phyloP scores from a whole-genome alignment of 768 basidiomycete genomes.

The Asterophora parasitica region DNA sequence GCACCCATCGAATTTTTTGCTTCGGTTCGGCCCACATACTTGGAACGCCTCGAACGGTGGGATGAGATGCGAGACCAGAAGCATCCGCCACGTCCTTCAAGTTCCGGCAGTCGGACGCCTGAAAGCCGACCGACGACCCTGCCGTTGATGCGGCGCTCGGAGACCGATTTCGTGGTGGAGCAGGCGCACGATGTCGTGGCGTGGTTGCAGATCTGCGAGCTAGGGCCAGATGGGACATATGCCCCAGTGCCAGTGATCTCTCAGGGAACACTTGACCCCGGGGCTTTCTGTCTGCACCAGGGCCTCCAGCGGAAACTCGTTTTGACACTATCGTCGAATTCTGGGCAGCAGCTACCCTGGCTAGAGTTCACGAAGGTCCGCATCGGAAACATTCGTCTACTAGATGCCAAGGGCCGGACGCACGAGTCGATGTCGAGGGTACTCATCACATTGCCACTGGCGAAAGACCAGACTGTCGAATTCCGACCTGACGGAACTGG shows the following conservation, averaged over 20 bases:
- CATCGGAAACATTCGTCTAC: constrained; percentile 77
- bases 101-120: constrained; percentile 27
- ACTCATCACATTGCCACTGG: constrained; percentile 67
- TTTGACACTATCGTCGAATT: constrained; percentile 77
- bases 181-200: constrained; percentile 90
- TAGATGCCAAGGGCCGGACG: constrained; percentile 78
- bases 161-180: constrained; percentile 85
- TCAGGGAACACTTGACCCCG: constrained; percentile 70
- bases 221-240: constrained; percentile 82
- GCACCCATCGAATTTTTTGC: constrained; percentile 92
- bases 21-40: constrained; percentile 70
- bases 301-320: constrained; percentile 84
- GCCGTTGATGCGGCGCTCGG: constrained; percentile 86
- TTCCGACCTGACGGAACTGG: constrained; percentile 86
- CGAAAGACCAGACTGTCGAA: constrained; percentile 66
- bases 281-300: constrained; percentile 86
- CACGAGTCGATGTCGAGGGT: constrained; percentile 74
- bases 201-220: constrained; percentile 81
- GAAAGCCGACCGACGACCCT: constrained; percentile 39
- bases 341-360: constrained; percentile 89
- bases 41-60: constrained; percentile 89
- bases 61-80: constrained; percentile 87
- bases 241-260: constrained; percentile 78
- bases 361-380: constrained; percentile 69
- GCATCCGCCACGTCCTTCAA: constrained; percentile 32